Conservation (phyloP, 1,284 basidiomycete species). For the Cryptococcus maquisensis region DNA sequence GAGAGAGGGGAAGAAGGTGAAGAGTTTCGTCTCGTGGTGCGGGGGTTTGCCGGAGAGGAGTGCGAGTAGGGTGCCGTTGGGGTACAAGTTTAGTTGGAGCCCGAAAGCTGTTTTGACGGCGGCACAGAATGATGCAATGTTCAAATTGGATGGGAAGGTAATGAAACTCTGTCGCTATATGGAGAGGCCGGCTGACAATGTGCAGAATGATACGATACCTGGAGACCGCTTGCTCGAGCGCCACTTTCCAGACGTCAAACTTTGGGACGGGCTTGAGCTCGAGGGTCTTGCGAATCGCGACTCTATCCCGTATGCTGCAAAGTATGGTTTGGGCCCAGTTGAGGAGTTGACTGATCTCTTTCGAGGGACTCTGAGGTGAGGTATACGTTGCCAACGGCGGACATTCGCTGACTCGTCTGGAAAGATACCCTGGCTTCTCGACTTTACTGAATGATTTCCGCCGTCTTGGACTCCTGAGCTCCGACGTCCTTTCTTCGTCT, state of each 20-base stretch:
- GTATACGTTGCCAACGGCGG: not conserved
- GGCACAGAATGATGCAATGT: constrained; percentile 71
- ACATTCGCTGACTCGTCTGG: not conserved
- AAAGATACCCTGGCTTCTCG: constrained; percentile 81
- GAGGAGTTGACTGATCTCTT: constrained; percentile 63
- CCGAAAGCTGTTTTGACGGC: constrained; percentile 83
- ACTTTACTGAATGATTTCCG: constrained; percentile 70
- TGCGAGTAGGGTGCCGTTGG: constrained; percentile 59
- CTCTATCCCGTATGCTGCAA: constrained; percentile 69
- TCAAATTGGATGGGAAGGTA: constrained; percentile 61
- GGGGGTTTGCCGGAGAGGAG: constrained; percentile 86
- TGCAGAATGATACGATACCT: constrained; percentile 55
- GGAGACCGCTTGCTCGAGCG: constrained; percentile 58
- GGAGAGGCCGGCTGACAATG: not conserved
- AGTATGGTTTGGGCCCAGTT: constrained; percentile 62
- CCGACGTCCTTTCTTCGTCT: constrained; percentile 27
- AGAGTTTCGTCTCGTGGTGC: constrained; percentile 87
- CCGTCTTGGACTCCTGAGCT: constrained; percentile 66
- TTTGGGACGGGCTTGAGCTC: constrained; percentile 65
- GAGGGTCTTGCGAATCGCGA: constrained; percentile 89
- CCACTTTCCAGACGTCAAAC: constrained; percentile 62
- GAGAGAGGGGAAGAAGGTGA: constrained; percentile 59
- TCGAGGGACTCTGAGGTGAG: constrained; percentile 76
- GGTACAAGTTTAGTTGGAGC: constrained; percentile 95
- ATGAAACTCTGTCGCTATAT: constrained; percentile 13